Evolutionary conservation across 192 early-diverging fungal genomes (phyloP).

Genomic region (Coemansia sp.): DNA sequence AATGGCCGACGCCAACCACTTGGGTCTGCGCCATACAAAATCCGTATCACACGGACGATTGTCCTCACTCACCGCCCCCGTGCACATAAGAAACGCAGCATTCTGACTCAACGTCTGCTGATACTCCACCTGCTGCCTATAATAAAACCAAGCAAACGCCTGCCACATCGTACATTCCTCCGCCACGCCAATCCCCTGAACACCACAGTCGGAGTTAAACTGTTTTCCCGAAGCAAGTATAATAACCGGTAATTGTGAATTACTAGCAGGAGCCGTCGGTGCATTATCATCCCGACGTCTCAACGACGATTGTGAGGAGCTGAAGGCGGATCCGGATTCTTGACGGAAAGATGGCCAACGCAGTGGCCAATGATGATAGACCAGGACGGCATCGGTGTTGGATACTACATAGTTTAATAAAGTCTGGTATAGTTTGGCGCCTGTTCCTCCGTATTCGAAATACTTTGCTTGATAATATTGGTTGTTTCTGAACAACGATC

Average conservation of each 20-base stretch:
- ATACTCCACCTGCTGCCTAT: constrained; percentile 54
- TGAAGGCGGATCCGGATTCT: constrained; percentile 25
- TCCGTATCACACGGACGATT: constrained; percentile 28
- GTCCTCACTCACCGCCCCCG: constrained; percentile 29
- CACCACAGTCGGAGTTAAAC: constrained; percentile 42
- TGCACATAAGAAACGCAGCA: constrained; percentile 46
- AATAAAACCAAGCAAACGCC: constrained; percentile 56
- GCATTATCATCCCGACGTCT: constrained; percentile 5
- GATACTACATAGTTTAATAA: constrained; percentile 31
- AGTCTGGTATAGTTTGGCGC: constrained; percentile 45
- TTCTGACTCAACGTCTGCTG: constrained; percentile 56
- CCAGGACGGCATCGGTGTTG: constrained; percentile 39
- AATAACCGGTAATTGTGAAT: constrained; percentile 34
- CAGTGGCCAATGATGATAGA: constrained; percentile 56
- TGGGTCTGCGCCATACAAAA: constrained; percentile 51
- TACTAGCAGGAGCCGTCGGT: constrained; percentile 13
- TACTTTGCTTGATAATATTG: constrained; percentile 55
- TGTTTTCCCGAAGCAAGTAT: constrained; percentile 45
- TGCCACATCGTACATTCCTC: constrained; percentile 55
- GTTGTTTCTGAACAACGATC: constrained; percentile 53
- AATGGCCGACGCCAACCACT: constrained; percentile 45
- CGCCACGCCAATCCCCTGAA: constrained; percentile 29
- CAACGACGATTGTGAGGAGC: background rate
- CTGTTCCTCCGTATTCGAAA: constrained; percentile 57
- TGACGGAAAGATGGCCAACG: constrained; percentile 52